Conservation (phyloP, 306 rosid species). For the Trichosanthes cucumerina region DNA sequence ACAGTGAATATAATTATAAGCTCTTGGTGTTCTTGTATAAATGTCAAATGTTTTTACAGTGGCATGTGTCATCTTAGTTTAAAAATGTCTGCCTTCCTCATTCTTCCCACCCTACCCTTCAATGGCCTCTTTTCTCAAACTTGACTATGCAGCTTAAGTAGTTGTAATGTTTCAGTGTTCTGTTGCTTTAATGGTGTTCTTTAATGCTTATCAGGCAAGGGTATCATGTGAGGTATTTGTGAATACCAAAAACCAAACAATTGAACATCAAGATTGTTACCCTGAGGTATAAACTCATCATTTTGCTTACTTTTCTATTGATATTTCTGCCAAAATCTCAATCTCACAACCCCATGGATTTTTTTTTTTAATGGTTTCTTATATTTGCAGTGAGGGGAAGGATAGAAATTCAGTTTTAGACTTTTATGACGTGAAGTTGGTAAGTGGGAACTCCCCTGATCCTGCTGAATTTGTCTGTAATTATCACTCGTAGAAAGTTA, state of each 20-base stretch:
- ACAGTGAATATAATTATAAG: not conserved
- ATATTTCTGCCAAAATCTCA: not conserved
- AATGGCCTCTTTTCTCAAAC: not conserved
- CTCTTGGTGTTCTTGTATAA: not conserved
- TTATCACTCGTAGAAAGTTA: not conserved
- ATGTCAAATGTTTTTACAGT: not conserved
- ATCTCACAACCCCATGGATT: not conserved
- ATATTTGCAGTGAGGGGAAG: conserved; percentile 1
- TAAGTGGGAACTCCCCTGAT: not conserved
- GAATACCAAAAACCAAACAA: conserved; percentile 32
- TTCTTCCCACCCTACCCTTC: too few species aligned
- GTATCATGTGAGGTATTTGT: conserved; percentile 71
- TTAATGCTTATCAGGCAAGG: conserved; percentile 37
- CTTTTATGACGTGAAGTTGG: not conserved
- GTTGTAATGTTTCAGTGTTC: not conserved
- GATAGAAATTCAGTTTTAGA: not conserved
- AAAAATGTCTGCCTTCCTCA: not conserved
- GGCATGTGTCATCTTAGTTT: not conserved
- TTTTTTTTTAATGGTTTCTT: not conserved
- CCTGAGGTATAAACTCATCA: conserved; percentile 50
- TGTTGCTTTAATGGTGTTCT: not conserved
- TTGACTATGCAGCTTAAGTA: not conserved
- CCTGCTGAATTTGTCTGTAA: not conserved
- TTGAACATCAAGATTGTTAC: conserved; percentile 67
- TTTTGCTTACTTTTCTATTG: not conserved